Percentiles rank a stretch among this genome's conserved stretches.
Conservation (phyloP, 1,139 yeast species). For the Yamadazyma friedrichii region DNA sequence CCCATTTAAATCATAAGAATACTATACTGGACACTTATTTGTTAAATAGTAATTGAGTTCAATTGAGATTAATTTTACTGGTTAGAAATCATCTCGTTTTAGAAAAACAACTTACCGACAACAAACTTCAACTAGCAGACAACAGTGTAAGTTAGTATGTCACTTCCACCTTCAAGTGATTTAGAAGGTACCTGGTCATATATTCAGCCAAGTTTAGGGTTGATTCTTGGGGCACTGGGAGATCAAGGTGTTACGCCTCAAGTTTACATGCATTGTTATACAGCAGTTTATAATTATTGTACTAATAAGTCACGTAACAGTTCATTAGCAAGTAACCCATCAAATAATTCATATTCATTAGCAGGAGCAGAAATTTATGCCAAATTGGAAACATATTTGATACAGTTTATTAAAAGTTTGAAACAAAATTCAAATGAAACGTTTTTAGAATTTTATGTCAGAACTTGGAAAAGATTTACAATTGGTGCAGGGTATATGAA, state of each 20-base stretch:
- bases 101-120: background rate
- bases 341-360: constrained; percentile 43
- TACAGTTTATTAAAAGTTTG: constrained; percentile 55
- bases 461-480: constrained; percentile 85
- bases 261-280: constrained; percentile 72
- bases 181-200: constrained; percentile 72
- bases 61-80: too few relatives aligned
- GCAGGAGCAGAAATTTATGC: constrained; percentile 90
- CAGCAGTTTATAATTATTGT: constrained; percentile 93
- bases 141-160: background rate
- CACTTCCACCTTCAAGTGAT: constrained; percentile 42
- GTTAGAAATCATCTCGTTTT: too few relatives aligned
- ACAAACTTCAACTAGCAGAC: background rate
- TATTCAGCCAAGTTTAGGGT: constrained; percentile 71
- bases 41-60: too few relatives aligned
- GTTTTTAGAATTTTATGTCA: constrained; percentile 80
- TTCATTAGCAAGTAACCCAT: constrained; percentile 12
- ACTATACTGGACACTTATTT: too few relatives aligned
- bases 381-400: constrained; percentile 65
- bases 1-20: too few relatives aligned
- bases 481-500: constrained; percentile 91
- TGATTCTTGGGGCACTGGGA: constrained; percentile 65
- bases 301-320: constrained; percentile 66
- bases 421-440: constrained; percentile 57
- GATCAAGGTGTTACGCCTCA: constrained; percentile 66